A percentile compares a stretch with the other conserved stretches of the same genome.
Conservation (phyloP, 805 yeast species). For the Kodamaea neixiangensis region DNA sequence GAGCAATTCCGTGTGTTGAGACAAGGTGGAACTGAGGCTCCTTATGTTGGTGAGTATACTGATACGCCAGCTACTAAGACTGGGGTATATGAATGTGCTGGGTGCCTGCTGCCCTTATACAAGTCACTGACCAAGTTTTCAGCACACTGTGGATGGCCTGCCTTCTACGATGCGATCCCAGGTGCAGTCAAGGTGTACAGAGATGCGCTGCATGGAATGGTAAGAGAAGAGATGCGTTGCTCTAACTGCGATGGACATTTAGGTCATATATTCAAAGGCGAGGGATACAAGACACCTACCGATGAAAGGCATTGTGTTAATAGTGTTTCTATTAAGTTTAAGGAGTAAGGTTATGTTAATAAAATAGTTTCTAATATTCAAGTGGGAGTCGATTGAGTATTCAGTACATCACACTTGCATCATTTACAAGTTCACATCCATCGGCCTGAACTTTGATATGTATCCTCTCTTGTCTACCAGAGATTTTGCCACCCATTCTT, state of each 20-base stretch:
- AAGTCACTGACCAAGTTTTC: conserved; percentile 79
- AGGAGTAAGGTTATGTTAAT: conserved; percentile 5
- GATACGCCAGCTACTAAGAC: conserved; percentile 47
- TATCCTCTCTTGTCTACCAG: too few relatives aligned
- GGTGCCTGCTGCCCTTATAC: conserved; percentile 79
- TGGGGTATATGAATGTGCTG: conserved; percentile 85
- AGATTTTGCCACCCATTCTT: too few relatives aligned
- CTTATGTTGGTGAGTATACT: conserved; percentile 62
- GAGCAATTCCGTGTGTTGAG: conserved; percentile 79
- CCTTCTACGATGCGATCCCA: conserved; percentile 87
- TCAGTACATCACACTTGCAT: too few relatives aligned
- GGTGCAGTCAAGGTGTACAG: conserved; percentile 64
- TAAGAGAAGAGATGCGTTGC: conserved; percentile 87
- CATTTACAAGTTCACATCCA: too few relatives aligned
- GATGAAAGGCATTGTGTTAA: conserved; percentile 96
- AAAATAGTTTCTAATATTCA: not conserved
- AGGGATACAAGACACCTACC: conserved; percentile 86
- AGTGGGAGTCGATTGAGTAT: too few relatives aligned
- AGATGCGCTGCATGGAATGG: conserved; percentile 75
- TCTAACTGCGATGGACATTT: conserved; percentile 88
- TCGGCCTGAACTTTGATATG: too few relatives aligned
- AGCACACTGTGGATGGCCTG: conserved; percentile 98
- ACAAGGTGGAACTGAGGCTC: conserved; percentile 70
- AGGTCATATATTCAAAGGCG: conserved; percentile 94
- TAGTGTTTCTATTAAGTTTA: conserved; percentile 74